Conservation (phyloP, 163 green algal species). For the Scenedesmus sp. region DNA sequence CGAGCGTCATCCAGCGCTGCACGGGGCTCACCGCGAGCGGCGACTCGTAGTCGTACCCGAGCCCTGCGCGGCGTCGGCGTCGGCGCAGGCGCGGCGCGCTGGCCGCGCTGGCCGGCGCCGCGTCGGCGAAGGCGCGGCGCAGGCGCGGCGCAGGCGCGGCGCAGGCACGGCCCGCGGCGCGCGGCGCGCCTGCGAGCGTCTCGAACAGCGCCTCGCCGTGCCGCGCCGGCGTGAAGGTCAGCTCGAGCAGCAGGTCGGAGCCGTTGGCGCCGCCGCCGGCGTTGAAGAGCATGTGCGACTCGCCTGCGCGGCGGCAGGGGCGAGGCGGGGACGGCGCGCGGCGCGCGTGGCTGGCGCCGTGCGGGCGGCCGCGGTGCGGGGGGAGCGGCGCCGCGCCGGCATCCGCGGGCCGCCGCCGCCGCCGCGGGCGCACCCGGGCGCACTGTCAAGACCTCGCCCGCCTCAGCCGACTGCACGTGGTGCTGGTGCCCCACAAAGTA, state of each 20-base stretch:
- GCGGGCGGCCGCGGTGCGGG: too few species aligned
- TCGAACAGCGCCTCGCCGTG: conserved; percentile 40
- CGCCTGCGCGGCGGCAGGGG: conserved; percentile 11
- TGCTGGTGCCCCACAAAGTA: conserved; percentile 40
- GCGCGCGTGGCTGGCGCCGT: too few species aligned
- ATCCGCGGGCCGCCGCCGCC: too few species aligned
- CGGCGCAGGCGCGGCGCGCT: too few species aligned
- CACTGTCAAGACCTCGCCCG: conserved; percentile 25
- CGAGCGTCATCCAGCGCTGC: conserved; percentile 29
- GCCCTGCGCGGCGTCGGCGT: conserved; percentile 2
- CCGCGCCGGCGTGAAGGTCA: conserved; percentile 27
- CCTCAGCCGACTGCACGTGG: conserved; percentile 33
- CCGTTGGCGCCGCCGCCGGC: conserved; percentile 25
- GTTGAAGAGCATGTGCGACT: conserved; percentile 39
- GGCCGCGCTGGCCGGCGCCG: too few species aligned
- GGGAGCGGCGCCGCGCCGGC: too few species aligned
- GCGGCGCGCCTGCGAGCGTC: conserved; percentile 29
- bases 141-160: too few species aligned
- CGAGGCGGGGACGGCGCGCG: too few species aligned
- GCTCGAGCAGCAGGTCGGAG: conserved; percentile 35
- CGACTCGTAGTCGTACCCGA: conserved; percentile 42
- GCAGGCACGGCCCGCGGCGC: background rate
- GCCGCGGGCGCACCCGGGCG: too few species aligned
- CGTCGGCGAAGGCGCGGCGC: too few species aligned
- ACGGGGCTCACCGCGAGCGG: conserved; percentile 32